Percentiles rank a stretch among this genome's conserved stretches.
Evolutionary conservation across 2,329 filamentous ascomycete species (phyloP).

Genomic region (Grosmannia clavigera): DNA sequence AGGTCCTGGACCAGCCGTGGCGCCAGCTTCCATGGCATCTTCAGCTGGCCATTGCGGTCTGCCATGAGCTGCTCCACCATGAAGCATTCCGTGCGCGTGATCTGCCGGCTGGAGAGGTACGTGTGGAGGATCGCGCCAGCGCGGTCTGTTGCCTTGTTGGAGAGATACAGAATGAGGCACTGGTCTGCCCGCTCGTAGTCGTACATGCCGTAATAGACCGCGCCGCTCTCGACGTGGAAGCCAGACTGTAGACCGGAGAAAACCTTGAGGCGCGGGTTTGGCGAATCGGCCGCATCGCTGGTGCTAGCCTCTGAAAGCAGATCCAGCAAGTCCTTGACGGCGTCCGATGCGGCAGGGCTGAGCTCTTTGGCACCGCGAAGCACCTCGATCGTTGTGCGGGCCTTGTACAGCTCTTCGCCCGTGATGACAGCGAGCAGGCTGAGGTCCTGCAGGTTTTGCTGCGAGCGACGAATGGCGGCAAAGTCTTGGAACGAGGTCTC

Average conservation of each 20-base stretch:
- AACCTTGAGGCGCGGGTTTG: slow-evolving; percentile 9
- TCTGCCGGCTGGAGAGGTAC: slow-evolving; percentile 26
- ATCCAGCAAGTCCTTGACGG: slow-evolving; percentile 2
- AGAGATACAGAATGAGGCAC: slow-evolving; percentile 25
- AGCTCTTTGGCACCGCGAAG: slow-evolving; percentile 7
- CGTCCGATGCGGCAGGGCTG: neutral
- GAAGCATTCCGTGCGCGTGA: slow-evolving; percentile 23
- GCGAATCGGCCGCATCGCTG: neutral
- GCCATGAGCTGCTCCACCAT: slow-evolving; percentile 25
- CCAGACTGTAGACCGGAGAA: slow-evolving; percentile 14
- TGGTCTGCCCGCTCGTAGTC: slow-evolving; percentile 11
- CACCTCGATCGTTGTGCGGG: slow-evolving; percentile 12
- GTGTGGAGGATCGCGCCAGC: slow-evolving; percentile 30
- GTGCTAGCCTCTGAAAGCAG: neutral
- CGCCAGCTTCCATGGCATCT: slow-evolving; percentile 10
- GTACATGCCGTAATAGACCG: slow-evolving; percentile 14
- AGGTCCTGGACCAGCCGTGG: slow-evolving; percentile 28
- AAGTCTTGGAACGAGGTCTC: slow-evolving; percentile 14
- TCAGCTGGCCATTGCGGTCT: slow-evolving; percentile 20
- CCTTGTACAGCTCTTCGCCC: slow-evolving; percentile 11
- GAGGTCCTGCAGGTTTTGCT: slow-evolving; percentile 14
- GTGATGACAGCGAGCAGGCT: slow-evolving; percentile 8
- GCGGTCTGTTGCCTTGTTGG: slow-evolving; percentile 26
- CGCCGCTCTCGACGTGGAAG: slow-evolving; percentile 12
- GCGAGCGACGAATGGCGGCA: slow-evolving; percentile 13